Evolutionary conservation across 768 basidiomycete species (phyloP).

Genomic region (Dacryopinax primogenitus): DNA sequence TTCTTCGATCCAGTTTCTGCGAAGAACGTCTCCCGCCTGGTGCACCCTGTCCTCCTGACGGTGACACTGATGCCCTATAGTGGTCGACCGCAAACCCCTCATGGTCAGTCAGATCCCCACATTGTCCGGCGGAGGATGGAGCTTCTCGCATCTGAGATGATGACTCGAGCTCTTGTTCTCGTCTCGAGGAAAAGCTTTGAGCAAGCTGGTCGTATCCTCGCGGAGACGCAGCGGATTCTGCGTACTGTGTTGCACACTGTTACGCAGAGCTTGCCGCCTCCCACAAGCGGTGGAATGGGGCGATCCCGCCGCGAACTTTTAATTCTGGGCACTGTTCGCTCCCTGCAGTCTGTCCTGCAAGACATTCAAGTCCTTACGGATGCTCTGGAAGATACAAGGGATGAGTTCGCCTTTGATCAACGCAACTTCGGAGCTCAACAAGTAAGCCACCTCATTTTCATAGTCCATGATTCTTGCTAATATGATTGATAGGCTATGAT

Average conservation of each 20-base stretch:
- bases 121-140: constrained; percentile 95
- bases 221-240: constrained; percentile 83
- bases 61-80: constrained; percentile 64
- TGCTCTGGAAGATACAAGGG: constrained; percentile 80
- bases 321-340: constrained; percentile 57
- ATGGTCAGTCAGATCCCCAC: constrained; percentile 54
- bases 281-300: constrained; percentile 31
- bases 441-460: constrained; percentile 34
- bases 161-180: constrained; percentile 82
- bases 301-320: constrained; percentile 70
- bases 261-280: constrained; percentile 55
- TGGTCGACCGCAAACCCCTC: constrained; percentile 19
- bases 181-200: constrained; percentile 82
- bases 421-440: constrained; percentile 96
- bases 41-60: constrained; percentile 87
- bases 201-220: constrained; percentile 81
- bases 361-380: constrained; percentile 80
- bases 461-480: neutral
- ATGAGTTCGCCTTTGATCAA: constrained; percentile 84
- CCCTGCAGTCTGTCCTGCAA: constrained; percentile 70
- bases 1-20: constrained; percentile 83
- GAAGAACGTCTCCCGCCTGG: constrained; percentile 75
- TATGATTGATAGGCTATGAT: constrained; percentile 66
- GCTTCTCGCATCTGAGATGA: constrained; percentile 92
- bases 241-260: constrained; percentile 81